Evolutionary conservation across 2,329 filamentous ascomycete species (phyloP), one percentile per base, ranked within the genome.

Genomic region (Setomelanomma holmii): DNA sequence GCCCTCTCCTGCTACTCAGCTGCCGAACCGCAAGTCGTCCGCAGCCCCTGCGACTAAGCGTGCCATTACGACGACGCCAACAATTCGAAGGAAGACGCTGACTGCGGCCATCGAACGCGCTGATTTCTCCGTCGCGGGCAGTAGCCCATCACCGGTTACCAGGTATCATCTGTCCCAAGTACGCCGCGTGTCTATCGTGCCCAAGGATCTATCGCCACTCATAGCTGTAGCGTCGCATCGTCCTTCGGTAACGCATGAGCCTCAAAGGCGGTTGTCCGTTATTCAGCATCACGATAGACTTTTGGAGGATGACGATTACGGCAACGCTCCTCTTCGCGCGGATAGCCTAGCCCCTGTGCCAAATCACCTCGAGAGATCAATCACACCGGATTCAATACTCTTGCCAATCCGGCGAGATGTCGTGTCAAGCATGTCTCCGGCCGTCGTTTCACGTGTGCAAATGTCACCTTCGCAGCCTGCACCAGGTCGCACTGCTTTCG

Each of bases 301-400:
- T 12, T 14, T 40, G 5, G 41, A 56, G 19, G 44, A 53, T 1
- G 21, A 33, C 19, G 5, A 27, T 10, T n/a, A 54, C 5, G 24
- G 50, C 22, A 49, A 57, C 14, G 16, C 30, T 33, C 55, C 44
- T 20, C 45, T 47, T 5, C 51, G 58, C 11, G 53, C 49, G 48
- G 55, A 62, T 22, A 68, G 64, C 35, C 48, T 69, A 17, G 63
- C 58, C 1, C 60, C 62, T 4, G 52, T 68, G 10, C 61, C 63
- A 22, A 56, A 58, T 50, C 66, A 70, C 49, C 60, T 71, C 7
- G 55, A 67, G 40, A 51, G 53, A 39, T 43, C 55, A 14, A 46
- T 36, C 24, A 63, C 64, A 19, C 60, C 64, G 17, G 58, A 68
- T 0, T 61, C 58, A 1, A 48, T 51, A 7, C 46, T 22, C 14